A percentile compares a stretch with the other conserved stretches of the same genome.
Conservation (phyloP, 2,329 filamentous ascomycete species). For the Monilinia polystroma region DNA sequence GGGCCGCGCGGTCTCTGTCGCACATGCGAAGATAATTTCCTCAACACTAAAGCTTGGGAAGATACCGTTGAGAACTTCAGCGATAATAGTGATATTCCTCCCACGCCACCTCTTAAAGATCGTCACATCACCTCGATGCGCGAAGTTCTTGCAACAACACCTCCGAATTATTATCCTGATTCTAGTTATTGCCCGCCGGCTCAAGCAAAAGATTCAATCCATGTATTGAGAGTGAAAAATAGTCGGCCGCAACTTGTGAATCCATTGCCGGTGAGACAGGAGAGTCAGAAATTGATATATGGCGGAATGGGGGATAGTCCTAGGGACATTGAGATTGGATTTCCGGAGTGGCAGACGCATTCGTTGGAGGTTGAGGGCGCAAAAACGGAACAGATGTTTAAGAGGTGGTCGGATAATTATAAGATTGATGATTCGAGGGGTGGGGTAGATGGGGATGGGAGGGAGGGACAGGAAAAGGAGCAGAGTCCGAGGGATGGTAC, state of each 20-base stretch:
- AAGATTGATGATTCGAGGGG: background rate
- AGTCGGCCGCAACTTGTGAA: conserved; percentile 7
- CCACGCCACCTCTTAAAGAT: conserved; percentile 13
- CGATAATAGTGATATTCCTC: background rate
- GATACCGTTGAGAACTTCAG: background rate
- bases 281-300: conserved; percentile 7
- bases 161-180: background rate
- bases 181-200: background rate
- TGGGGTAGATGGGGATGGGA: background rate
- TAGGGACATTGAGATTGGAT: conserved; percentile 10
- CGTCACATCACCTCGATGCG: background rate
- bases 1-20: background rate
- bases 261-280: conserved; percentile 12
- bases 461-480: background rate
- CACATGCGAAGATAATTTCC: conserved; percentile 1
- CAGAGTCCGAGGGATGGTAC: background rate
- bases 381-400: conserved; percentile 9
- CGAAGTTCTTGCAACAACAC: background rate
- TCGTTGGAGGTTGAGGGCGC: conserved; percentile 1
- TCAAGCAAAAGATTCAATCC: background rate
- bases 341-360: conserved; percentile 13
- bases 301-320: conserved; percentile 9
- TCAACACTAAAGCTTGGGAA: conserved; percentile 2
- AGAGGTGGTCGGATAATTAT: conserved; percentile 19
- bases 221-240: background rate